These are phyloP conservation scores for Tremella yokohamensis DNA, from an alignment of 768 basidiomycete species.

Conservation along the genomic window DNA sequence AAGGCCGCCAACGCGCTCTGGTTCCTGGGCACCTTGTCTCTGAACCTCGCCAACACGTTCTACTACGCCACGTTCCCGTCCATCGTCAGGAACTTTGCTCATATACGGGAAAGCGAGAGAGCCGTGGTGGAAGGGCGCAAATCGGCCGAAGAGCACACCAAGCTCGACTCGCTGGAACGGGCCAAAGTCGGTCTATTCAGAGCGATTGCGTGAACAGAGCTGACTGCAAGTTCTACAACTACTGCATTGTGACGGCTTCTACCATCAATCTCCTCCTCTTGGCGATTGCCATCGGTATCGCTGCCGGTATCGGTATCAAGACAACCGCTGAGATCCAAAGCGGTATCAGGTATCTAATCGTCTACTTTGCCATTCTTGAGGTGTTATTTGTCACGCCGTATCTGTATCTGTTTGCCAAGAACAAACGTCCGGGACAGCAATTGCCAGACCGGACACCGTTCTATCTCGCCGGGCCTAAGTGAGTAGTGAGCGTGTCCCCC, in stretches of 20 bases:
- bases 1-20: conserved; percentile 15
- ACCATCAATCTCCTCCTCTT: conserved; percentile 2
- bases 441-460: conserved; percentile 7
- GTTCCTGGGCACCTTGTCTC: conserved; percentile 11
- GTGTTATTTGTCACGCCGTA: conserved; percentile 7
- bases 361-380: conserved; percentile 10
- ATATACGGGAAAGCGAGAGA: conserved; percentile 14
- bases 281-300: conserved; percentile 18
- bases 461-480: conserved; percentile 17
- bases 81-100: conserved; percentile 14
- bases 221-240: conserved; percentile 12
- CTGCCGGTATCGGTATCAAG: conserved; percentile 7
- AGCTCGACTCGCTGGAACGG: conserved; percentile 17
- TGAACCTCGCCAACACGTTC: conserved; percentile 15
- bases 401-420: conserved; percentile 13
- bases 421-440: conserved; percentile 19
- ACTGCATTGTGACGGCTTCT: conserved; percentile 16
- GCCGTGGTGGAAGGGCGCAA: conserved; percentile 12
- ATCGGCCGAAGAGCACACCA: conserved; percentile 12
- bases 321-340: conserved; percentile 5
- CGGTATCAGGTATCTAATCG: conserved; percentile 10
- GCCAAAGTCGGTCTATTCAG: conserved; percentile 1
- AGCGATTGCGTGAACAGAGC: no score
- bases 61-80: conserved; percentile 18
- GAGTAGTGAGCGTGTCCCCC: not conserved